Percentiles rank a stretch among this genome's conserved stretches.
phyloP scores from a whole-genome alignment of 306 rosid genomes.

The Cicer judaicum region DNA sequence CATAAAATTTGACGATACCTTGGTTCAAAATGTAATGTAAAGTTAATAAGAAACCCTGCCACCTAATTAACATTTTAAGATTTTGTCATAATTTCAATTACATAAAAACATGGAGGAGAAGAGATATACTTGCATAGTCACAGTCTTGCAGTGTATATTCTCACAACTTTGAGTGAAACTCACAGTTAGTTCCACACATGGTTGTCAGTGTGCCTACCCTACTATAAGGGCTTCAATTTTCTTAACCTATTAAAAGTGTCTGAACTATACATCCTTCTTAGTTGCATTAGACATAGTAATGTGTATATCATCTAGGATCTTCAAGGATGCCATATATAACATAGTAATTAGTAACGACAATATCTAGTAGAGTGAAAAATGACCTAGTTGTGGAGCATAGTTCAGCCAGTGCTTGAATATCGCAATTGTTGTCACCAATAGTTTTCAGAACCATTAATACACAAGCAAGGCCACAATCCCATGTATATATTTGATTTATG shows the following conservation, averaged over 20 bases:
- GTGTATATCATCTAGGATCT: conserved; percentile 6
- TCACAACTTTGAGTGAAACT: conserved; percentile 22
- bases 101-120: background rate
- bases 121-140: conserved; percentile 15
- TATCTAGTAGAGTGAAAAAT: conserved; percentile 38
- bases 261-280: conserved; percentile 26
- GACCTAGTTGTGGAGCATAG: conserved; percentile 84
- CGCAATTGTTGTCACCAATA: conserved; percentile 59
- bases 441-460: conserved; percentile 77
- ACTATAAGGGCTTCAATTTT: conserved; percentile 15
- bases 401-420: conserved; percentile 67
- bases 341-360: conserved; percentile 45
- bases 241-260: conserved; percentile 36
- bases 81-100: conserved; percentile 25
- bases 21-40: conserved; percentile 34
- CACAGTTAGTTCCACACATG: conserved; percentile 4
- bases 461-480: conserved; percentile 99
- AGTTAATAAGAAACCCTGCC: conserved; percentile 21
- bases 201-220: conserved; percentile 13
- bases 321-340: conserved; percentile 37
- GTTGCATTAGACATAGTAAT: conserved; percentile 26
- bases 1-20: conserved; percentile 5
- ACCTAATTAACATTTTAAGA: conserved; percentile 23
- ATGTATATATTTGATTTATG: conserved; percentile 75
- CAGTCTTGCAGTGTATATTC: conserved; percentile 6